phyloP scores from a whole-genome alignment of 1,139 yeast genomes.

The Hyphopichia burtonii region DNA sequence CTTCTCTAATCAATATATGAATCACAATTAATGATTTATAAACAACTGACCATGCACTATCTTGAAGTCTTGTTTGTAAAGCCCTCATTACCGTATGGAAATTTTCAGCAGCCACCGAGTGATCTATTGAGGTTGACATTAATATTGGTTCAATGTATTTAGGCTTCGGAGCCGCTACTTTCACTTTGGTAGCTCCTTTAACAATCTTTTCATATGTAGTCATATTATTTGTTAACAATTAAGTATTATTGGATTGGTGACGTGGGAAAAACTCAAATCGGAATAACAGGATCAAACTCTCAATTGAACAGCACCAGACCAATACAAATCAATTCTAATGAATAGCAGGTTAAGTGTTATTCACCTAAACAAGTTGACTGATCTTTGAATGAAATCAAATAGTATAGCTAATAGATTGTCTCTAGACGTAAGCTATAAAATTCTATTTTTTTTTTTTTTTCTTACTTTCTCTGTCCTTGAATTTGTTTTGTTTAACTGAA shows the following conservation, averaged over 20 bases:
- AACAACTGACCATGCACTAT: constrained; percentile 86
- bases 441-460: too few species aligned
- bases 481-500: too few species aligned
- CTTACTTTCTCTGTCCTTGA: too few species aligned
- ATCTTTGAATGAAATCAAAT: too few species aligned
- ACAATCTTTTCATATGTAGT: constrained; percentile 49
- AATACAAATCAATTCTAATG: too few species aligned
- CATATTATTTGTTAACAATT: constrained; percentile 23
- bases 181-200: constrained; percentile 49
- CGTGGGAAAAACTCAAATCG: neutral
- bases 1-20: constrained; percentile 91
- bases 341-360: too few species aligned
- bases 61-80: constrained; percentile 61
- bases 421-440: too few species aligned
- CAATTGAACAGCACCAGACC: too few species aligned
- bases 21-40: constrained; percentile 81
- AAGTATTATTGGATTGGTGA: too few species aligned
- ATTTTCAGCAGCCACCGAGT: constrained; percentile 47
- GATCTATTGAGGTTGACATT: constrained; percentile 61
- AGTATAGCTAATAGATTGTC: too few species aligned
- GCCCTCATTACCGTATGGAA: constrained; percentile 69
- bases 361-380: too few species aligned
- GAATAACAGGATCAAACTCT: too few species aligned
- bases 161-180: constrained; percentile 97
- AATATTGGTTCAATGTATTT: constrained; percentile 93